Base-by-base conservation (phyloP, 495 filamentous ascomycete genomes). In the Gamarada debralockiae region DNA sequence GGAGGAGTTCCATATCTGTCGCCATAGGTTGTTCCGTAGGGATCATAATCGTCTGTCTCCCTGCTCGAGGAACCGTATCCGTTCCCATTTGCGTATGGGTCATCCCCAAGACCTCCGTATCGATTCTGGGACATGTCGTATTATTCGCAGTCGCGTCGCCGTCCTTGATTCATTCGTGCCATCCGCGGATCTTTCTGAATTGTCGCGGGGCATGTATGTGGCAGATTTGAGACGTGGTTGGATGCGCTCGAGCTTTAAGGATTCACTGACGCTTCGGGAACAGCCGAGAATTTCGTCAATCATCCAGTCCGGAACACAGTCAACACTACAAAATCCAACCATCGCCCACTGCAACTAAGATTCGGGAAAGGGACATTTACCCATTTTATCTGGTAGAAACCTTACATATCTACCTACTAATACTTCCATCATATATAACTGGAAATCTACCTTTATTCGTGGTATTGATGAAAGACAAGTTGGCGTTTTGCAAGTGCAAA, bases 11-110 rank as follows among this genome's bases (percentile, higher is more conserved):
- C 48, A 44, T 52, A 60, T 50, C 61, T 45, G 20, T 60, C 48
- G 15, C 42, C 53, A 48, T 64, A 60, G 3, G 33, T 37, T 5
- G 21, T 46, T 2, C 57, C 53, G 41, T 60, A 63, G 5, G 58
- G 57, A 39, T 64, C 61, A 33, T 63, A 60, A 24, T 64, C 57
- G 36, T 61, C 61, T 31, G 29, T 21, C 21, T 62, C 56, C 34
- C 29, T 21, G 25, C 50, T 44, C 12, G 44, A 34, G 14, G 50
- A 31, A 12, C 51, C 51, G 42, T 61, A 58, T 24, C 47, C 50
- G 18, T 50, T 56, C 22, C 57, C 53, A 46, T 54, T 57, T 2
- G 48, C 53, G 29, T 59, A 59, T 2, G 56, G 50, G 22, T 59
- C 56, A 17, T 58, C 57, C 10, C 42, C 49, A 18, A 53, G 47